Evolutionary conservation across 129 eudicot genomes (phyloP).

Genomic region (Chrysanthemum lavandulifolium): DNA sequence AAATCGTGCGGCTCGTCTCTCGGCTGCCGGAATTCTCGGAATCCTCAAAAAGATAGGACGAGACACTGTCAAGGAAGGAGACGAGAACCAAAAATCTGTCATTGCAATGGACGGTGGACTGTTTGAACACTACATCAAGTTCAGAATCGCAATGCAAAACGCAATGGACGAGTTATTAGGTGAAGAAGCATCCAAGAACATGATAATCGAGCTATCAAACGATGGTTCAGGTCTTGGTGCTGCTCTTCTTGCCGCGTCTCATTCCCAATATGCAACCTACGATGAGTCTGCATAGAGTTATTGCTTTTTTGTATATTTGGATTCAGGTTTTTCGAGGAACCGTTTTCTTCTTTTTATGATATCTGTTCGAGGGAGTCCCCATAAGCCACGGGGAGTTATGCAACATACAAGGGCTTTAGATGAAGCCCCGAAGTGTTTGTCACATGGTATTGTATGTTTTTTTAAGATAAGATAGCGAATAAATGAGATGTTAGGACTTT

Average conservation of each 20-base stretch:
- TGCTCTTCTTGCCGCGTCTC: constrained; percentile 92
- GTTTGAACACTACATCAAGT: constrained; percentile 81
- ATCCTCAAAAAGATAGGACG: constrained; percentile 67
- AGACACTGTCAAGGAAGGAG: constrained; percentile 50
- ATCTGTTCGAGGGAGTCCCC: constrained; percentile 20
- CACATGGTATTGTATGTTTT: constrained; percentile 31
- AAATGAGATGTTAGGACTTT: constrained; percentile 18
- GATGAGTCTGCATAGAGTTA: constrained; percentile 38
- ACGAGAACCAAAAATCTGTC: constrained; percentile 53
- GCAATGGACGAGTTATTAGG: constrained; percentile 71
- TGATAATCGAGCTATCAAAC: constrained; percentile 57
- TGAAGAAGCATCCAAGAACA: constrained; percentile 39
- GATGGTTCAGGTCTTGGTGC: constrained; percentile 98
- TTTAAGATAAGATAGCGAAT: constrained; percentile 32
- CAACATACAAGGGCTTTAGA: constrained; percentile 25
- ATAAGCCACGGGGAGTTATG: constrained; percentile 29
- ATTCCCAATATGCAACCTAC: constrained; percentile 72
- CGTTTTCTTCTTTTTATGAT: constrained; percentile 15
- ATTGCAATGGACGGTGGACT: constrained; percentile 92
- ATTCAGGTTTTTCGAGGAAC: constrained; percentile 10
- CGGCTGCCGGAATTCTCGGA: constrained; percentile 90
- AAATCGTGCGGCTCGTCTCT: constrained; percentile 84
- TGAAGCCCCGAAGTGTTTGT: not conserved
- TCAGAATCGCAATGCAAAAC: constrained; percentile 53
- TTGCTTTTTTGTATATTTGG: constrained; percentile 19